Percentiles rank a stretch among this genome's conserved stretches.
Conservation (phyloP, 1,284 basidiomycete genomes). For the Sparassis latifolia region DNA sequence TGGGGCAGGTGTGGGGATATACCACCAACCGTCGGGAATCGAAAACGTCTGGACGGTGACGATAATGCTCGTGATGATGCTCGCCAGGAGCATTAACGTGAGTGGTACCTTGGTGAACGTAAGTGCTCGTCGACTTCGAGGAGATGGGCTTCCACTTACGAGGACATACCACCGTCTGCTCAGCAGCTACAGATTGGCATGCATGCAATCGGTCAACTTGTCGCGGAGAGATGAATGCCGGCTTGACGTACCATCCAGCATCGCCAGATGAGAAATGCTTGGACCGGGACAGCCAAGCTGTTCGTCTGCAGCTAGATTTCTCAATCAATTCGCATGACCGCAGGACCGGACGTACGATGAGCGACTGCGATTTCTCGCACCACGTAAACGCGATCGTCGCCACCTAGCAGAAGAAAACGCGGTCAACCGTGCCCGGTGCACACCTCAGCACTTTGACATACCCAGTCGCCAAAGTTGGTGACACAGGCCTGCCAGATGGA, state of each 20-base stretch:
- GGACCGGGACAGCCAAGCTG: constrained; percentile 24
- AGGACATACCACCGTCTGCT: constrained; percentile 14
- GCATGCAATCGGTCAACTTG: too few species aligned
- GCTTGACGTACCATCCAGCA: constrained; percentile 23
- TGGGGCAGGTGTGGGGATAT: too few species aligned
- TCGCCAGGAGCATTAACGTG: constrained; percentile 15
- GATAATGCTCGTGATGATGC: constrained; percentile 14
- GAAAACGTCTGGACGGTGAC: constrained; percentile 17
- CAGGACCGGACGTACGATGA: not conserved
- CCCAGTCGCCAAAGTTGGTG: constrained; percentile 15
- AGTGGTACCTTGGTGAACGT: constrained; percentile 13
- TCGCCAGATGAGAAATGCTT: constrained; percentile 26
- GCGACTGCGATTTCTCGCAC: not conserved
- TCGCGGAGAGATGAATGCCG: not conserved
- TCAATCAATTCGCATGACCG: not conserved
- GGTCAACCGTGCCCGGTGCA: too few species aligned
- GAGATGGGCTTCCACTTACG: constrained; percentile 10
- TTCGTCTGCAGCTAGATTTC: constrained; percentile 14
- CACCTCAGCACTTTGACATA: not conserved
- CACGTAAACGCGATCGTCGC: not conserved
- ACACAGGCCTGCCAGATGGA: constrained; percentile 21
- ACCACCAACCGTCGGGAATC: not conserved
- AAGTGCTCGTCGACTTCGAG: too few species aligned
- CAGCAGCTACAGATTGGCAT: constrained; percentile 16
- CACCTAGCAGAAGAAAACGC: not conserved